Conservation (phyloP, 1,284 basidiomycete genomes). For the Malassezia arunalokei region DNA sequence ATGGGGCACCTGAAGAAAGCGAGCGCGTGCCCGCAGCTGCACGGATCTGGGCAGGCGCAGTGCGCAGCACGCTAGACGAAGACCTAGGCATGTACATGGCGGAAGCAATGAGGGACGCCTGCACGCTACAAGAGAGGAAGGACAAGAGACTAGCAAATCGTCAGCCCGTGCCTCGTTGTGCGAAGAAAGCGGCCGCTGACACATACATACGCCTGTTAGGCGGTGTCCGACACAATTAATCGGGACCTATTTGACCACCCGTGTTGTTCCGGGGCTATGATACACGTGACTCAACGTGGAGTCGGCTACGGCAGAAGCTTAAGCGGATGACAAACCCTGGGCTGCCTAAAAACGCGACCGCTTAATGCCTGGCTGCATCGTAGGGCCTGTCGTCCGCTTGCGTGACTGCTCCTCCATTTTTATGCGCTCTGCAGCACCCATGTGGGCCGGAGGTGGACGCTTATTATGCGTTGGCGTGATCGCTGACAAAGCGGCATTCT, state of each 20-base stretch:
- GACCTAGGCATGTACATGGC: slow-evolving; percentile 15
- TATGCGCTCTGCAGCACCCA: slow-evolving; percentile 39
- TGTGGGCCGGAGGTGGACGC: slow-evolving; percentile 17
- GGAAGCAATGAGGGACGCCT: slow-evolving; percentile 1
- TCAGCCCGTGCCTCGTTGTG: slow-evolving; percentile 3
- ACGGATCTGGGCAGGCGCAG: slow-evolving; percentile 14
- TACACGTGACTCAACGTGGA: slow-evolving; percentile 11
- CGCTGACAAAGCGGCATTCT: not conserved
- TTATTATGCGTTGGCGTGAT: not conserved
- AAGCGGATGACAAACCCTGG: too few relatives aligned
- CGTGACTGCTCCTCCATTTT: slow-evolving; percentile 31
- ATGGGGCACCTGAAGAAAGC: slow-evolving; percentile 10
- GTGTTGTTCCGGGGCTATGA: slow-evolving; percentile 14
- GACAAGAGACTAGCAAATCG: not conserved
- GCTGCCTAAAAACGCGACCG: slow-evolving; percentile 25
- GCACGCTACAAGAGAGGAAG: slow-evolving; percentile 6
- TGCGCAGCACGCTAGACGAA: slow-evolving; percentile 17
- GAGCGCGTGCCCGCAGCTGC: slow-evolving; percentile 5
- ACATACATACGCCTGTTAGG: slow-evolving; percentile 7
- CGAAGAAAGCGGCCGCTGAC: slow-evolving; percentile 12
- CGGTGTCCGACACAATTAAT: not conserved
- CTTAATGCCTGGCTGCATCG: slow-evolving; percentile 27
- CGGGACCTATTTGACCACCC: not conserved
- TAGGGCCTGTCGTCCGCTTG: slow-evolving; percentile 20
- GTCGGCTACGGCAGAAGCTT: not conserved